These are phyloP conservation scores for Herpetospermum pedunculosum DNA, from an alignment of 306 rosid genomes.

Conservation along the genomic window DNA sequence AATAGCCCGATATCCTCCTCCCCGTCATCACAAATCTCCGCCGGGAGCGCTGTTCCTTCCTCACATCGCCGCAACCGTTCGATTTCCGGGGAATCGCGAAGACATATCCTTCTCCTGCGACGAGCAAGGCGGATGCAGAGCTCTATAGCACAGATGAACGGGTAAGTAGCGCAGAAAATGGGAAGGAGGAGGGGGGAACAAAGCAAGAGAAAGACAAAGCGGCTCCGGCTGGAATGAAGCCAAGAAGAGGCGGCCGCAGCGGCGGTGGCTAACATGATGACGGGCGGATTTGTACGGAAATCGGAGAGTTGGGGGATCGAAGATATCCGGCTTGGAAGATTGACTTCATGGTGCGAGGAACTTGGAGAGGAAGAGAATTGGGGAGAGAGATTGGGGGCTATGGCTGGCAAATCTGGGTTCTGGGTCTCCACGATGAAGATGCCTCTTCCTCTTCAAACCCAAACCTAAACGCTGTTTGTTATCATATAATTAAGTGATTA, in stretches of 20 bases:
- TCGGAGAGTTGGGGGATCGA: background rate
- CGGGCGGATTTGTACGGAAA: background rate
- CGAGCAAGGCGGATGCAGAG: conserved; percentile 7
- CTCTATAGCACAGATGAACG: conserved; percentile 12
- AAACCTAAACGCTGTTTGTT: background rate
- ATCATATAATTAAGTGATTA: background rate
- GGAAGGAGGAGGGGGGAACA: conserved; percentile 9
- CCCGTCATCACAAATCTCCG: background rate
- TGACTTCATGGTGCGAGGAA: background rate
- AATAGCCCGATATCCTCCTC: conserved; percentile 1
- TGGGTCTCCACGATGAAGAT: background rate
- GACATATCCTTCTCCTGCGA: background rate
- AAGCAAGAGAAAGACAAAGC: conserved; percentile 1
- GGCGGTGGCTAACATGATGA: conserved; percentile 11
- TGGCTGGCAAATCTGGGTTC: background rate
- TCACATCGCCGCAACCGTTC: conserved; percentile 8
- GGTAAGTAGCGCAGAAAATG: conserved; percentile 7
- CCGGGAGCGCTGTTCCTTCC: background rate
- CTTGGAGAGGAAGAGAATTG: background rate
- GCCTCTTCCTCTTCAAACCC: background rate
- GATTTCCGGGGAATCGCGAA: background rate
- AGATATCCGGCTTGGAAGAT: background rate
- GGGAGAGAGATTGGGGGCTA: background rate
- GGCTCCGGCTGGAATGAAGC: conserved; percentile 10
- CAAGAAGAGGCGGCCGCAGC: background rate